Percentiles rank a stretch among this genome's conserved stretches.
Evolutionary conservation across 2,329 filamentous ascomycete genomes (phyloP).

Genomic region (Trichoderma asperellum): DNA sequence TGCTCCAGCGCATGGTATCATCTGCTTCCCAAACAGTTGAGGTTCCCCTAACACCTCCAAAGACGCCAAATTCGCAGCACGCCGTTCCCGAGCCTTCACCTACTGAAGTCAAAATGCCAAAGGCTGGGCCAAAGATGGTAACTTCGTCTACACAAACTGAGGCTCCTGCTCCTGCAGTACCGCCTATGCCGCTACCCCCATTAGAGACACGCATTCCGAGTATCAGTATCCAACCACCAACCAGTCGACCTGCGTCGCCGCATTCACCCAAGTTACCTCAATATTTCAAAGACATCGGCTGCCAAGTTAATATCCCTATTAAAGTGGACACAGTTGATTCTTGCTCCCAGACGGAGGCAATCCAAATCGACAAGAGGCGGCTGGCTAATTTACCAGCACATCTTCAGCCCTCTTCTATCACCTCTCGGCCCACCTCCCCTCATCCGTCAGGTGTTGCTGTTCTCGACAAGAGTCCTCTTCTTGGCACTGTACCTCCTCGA

Average conservation of each 20-base stretch:
- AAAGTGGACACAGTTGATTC: constrained; percentile 40
- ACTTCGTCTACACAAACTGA: constrained; percentile 67
- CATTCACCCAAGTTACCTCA: constrained; percentile 75
- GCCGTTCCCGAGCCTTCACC: constrained; percentile 48
- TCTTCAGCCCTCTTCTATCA: constrained; percentile 76
- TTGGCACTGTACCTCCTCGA: constrained; percentile 59
- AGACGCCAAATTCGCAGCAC: constrained; percentile 61
- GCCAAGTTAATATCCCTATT: constrained; percentile 65
- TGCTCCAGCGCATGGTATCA: constrained; percentile 62
- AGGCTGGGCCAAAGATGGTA: constrained; percentile 46
- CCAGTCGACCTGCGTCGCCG: constrained; percentile 79
- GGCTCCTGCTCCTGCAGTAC: constrained; percentile 32
- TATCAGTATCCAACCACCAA: constrained; percentile 89
- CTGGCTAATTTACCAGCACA: constrained; percentile 75
- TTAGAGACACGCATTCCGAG: constrained; percentile 67
- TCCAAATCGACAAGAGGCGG: constrained; percentile 78
- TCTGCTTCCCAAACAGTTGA: constrained; percentile 37
- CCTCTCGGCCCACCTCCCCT: constrained; percentile 63
- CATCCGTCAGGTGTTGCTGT: constrained; percentile 40
- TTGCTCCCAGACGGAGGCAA: constrained; percentile 83
- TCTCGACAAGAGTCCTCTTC: constrained; percentile 50
- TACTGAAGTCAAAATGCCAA: constrained; percentile 37
- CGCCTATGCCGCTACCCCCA: constrained; percentile 44
- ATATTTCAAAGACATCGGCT: constrained; percentile 78
- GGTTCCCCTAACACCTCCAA: constrained; percentile 62